Base-by-base conservation (phyloP, 495 filamentous ascomycete genomes). In the Thermochaetoides thermophila region DNA sequence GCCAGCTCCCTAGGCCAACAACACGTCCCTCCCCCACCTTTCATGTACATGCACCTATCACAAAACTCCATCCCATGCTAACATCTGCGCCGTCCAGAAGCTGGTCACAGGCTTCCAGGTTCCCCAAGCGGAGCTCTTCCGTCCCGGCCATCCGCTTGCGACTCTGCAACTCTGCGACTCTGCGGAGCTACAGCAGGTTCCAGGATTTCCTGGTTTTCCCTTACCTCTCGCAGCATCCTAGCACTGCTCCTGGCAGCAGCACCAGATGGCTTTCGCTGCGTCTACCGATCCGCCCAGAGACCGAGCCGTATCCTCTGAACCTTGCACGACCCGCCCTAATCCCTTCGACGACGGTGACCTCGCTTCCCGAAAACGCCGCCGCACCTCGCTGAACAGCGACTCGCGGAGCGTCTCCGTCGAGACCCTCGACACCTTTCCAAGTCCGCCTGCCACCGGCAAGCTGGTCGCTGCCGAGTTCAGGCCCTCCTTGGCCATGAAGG, bases 231-330 rank as follows among this genome's bases (percentile, higher is more conserved):
- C 35, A 42, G 31, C 11, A 33, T 32, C 30, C 20, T 29, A 24
- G 11, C 11, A 24, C 39, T 29, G 42, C 44, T 49, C 52, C n/a
- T n/a, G n/a, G n/a, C n/a, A n/a, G n/a, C n/a, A n/a, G n/a, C n/a
- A 42, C 46, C 62, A 61, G 61, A 72, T 72, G 68, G 67, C 66
- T 60, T 57, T 57, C 50, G 55, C 61, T 50, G 48, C 61, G 53
- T 53, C 48, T 42, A 42, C 51, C 40, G 54, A 64, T 57, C 59
- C 64, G 48, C 53, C 58, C 51, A 61, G 55, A 63, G 64, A 69
- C 58, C 65, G 66, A 57, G 64, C 66, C 40, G 53, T 59, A 53
- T 72, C 68, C 44, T 71, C 66, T 46, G 68, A 73, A 60, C 64
- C 66, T 54, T 62, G 65, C 59, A 69, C 68, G 46, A 63, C 62